These are phyloP conservation scores for Aspergillus asperescens DNA, from an alignment of 495 filamentous ascomycete genomes.

Conservation along the genomic window DNA sequence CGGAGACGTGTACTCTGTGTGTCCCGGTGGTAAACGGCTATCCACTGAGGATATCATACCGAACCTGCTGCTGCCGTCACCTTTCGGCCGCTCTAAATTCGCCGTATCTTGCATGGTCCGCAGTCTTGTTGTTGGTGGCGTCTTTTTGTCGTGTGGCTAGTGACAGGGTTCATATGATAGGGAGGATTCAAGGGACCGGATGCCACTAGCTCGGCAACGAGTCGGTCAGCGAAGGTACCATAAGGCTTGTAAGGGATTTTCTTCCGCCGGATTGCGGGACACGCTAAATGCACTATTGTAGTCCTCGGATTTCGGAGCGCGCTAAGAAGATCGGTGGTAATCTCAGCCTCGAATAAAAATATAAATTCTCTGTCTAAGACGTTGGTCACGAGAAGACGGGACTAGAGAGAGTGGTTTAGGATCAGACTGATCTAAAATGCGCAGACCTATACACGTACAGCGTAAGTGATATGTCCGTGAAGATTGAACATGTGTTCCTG, in stretches of 20 bases:
- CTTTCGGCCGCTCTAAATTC: too few species aligned
- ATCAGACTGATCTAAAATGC: background rate
- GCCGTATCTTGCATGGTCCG: too few species aligned
- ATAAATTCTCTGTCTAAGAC: conserved; percentile 13
- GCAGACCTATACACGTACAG: conserved; percentile 9
- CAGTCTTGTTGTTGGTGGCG: too few species aligned
- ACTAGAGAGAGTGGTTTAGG: conserved; percentile 12
- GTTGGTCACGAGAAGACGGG: conserved; percentile 20
- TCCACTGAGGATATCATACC: too few species aligned
- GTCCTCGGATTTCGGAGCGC: conserved; percentile 8
- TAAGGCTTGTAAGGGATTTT: conserved; percentile 18
- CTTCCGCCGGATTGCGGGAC: conserved; percentile 11
- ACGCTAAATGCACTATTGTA: conserved; percentile 3
- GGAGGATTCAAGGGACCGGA: too few species aligned
- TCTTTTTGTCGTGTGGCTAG: too few species aligned
- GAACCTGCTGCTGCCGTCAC: too few species aligned
- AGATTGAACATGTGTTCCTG: conserved; percentile 8
- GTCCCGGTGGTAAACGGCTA: too few species aligned
- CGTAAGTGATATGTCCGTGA: conserved; percentile 9
- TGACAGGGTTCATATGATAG: too few species aligned
- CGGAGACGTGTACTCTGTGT: too few species aligned
- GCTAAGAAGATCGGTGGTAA: conserved; percentile 12
- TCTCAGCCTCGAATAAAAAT: conserved; percentile 14
- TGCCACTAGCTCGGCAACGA: conserved; percentile 10
- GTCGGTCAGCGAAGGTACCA: conserved; percentile 11